Percentiles rank a stretch among this genome's conserved stretches.
Evolutionary conservation across 2,329 filamentous ascomycete species (phyloP).

Genomic region (Raffaelea arxii): DNA sequence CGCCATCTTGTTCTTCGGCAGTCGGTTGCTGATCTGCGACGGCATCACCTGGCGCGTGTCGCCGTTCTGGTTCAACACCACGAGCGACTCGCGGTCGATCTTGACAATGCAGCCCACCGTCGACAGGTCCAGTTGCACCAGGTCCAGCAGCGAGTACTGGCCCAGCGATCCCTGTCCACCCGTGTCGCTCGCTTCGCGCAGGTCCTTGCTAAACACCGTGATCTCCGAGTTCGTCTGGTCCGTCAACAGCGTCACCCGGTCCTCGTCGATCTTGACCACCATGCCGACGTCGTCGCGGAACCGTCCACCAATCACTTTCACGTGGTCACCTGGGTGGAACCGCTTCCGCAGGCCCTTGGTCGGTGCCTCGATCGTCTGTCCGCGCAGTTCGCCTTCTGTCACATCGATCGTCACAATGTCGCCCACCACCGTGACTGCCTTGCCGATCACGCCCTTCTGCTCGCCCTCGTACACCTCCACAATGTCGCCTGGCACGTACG

Average conservation of each 20-base stretch:
- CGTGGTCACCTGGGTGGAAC: constrained; percentile 89
- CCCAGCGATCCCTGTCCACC: constrained; percentile 77
- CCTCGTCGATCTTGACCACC: constrained; percentile 87
- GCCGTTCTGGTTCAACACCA: constrained; percentile 84
- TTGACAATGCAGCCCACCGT: constrained; percentile 92
- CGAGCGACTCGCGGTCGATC: constrained; percentile 85
- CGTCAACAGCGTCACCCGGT: constrained; percentile 84
- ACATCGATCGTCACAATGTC: constrained; percentile 89
- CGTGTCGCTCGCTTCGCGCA: constrained; percentile 86
- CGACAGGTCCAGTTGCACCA: constrained; percentile 85
- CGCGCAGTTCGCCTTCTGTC: constrained; percentile 69
- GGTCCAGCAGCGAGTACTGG: constrained; percentile 83
- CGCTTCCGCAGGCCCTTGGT: constrained; percentile 86
- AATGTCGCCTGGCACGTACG: constrained; percentile 87
- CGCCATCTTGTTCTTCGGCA: constrained; percentile 71
- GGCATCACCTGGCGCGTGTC: constrained; percentile 74
- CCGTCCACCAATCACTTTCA: constrained; percentile 94
- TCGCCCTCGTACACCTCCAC: constrained; percentile 95
- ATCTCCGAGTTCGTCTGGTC: constrained; percentile 91
- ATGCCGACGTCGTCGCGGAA: constrained; percentile 95
- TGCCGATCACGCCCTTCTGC: constrained; percentile 83
- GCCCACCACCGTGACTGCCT: constrained; percentile 73
- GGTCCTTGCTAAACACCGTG: constrained; percentile 94
- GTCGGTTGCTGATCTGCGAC: constrained; percentile 83
- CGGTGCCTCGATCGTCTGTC: constrained; percentile 84